These are phyloP conservation scores for Fusarium tuaranense DNA, from an alignment of 2,329 filamentous ascomycete genomes.

Conservation along the genomic window DNA sequence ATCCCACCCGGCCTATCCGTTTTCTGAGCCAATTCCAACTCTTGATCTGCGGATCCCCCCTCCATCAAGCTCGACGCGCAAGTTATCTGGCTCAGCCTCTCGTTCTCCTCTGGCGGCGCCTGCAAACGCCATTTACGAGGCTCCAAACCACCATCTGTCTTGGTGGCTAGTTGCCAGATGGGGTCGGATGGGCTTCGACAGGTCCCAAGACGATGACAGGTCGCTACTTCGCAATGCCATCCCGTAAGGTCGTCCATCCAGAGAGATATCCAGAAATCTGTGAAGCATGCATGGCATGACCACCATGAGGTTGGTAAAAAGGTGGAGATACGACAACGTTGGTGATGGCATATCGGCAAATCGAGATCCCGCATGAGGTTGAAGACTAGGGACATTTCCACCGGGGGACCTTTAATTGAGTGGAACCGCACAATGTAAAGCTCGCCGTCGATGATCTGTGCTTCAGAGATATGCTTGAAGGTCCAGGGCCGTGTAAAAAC, in stretches of 20 bases:
- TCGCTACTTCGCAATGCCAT: neutral
- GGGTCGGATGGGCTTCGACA: neutral
- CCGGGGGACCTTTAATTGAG: neutral
- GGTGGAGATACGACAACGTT: neutral
- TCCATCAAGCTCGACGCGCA: fast-evolving
- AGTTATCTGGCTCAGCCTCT: neutral
- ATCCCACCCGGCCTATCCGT: neutral
- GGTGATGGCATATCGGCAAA: neutral
- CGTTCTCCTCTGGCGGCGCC: neutral
- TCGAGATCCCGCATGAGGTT: neutral
- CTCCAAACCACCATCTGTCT: fast-evolving
- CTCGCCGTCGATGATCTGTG: neutral
- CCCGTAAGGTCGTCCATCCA: neutral
- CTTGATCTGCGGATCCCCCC: neutral
- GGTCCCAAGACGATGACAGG: neutral
- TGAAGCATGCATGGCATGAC: neutral
- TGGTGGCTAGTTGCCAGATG: neutral
- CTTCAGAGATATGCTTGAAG: neutral
- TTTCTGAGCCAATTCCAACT: neutral
- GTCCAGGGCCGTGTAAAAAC: neutral
- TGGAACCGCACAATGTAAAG: neutral
- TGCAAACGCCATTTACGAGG: neutral
- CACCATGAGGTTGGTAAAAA: neutral
- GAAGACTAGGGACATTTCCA: neutral
- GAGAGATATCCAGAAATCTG: neutral